Conservation (phyloP, 441 rosid genomes). For the Kokia cookei region DNA sequence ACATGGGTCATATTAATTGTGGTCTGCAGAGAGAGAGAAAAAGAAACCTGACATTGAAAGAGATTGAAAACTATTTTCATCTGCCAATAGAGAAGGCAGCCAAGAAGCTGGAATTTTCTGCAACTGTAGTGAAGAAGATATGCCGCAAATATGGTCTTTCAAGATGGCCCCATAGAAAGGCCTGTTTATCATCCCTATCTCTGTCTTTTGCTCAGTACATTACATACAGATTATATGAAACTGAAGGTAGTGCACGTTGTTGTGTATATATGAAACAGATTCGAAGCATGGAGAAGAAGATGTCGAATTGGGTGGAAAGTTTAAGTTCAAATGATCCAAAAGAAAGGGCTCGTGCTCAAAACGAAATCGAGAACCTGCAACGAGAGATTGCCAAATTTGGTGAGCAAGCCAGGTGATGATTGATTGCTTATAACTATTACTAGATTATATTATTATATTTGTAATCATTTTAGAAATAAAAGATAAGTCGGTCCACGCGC, state of each 20-base stretch:
- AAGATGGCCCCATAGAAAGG: constrained; percentile 76
- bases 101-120: constrained; percentile 34
- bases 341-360: constrained; percentile 21
- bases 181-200: background rate
- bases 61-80: constrained; percentile 35
- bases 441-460: background rate
- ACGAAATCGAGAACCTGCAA: constrained; percentile 24
- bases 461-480: background rate
- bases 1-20: background rate
- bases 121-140: constrained; percentile 62
- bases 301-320: background rate
- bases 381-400: constrained; percentile 16
- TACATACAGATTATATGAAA: no score
- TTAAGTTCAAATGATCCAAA: constrained; percentile 8
- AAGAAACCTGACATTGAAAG: constrained; percentile 35
- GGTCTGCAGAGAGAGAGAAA: constrained; percentile 57
- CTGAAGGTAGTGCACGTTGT: background rate
- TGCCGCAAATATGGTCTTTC: constrained; percentile 41
- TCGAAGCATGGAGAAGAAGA: constrained; percentile 29
- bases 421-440: background rate
- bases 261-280: constrained; percentile 21
- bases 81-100: constrained; percentile 61
- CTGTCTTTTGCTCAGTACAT: no score
- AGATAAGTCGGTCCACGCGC: background rate
- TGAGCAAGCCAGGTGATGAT: background rate